A percentile compares a stretch with the other conserved stretches of the same genome.
Conservation (phyloP, 2,329 filamentous ascomycete species). For the Plenodomus lindquistii region DNA sequence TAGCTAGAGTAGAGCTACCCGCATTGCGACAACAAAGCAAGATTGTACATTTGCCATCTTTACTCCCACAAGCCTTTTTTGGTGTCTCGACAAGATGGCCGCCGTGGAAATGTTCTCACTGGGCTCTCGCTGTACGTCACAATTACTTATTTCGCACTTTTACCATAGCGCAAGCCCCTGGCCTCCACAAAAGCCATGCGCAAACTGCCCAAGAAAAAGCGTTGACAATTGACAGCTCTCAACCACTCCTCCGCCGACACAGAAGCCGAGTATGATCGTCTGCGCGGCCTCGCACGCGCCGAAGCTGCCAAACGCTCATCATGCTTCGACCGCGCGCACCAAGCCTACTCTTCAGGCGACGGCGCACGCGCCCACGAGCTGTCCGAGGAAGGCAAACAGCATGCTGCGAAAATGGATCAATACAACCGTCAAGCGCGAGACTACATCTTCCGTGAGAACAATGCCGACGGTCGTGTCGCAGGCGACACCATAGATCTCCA, state of each 20-base stretch:
- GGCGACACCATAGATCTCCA: slow-evolving; percentile 91
- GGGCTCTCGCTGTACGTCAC: slow-evolving; percentile 41
- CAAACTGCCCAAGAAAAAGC: neutral
- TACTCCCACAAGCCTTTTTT: slow-evolving; percentile 1
- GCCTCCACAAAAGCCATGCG: neutral
- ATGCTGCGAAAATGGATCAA: slow-evolving; percentile 80
- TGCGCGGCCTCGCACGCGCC: slow-evolving; percentile 79
- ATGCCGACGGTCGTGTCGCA: slow-evolving; percentile 72
- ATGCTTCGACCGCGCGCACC: slow-evolving; percentile 70
- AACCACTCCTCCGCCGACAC: slow-evolving; percentile 40
- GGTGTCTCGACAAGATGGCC: slow-evolving; percentile 25
- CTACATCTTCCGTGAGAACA: slow-evolving; percentile 95
- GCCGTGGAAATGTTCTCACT: slow-evolving; percentile 41
- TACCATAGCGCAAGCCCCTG: neutral
- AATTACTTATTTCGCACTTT: neutral
- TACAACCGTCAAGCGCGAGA: slow-evolving; percentile 92
- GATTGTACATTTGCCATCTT: slow-evolving; percentile 3
- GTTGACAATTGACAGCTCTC: slow-evolving; percentile 29
- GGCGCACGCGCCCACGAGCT: slow-evolving; percentile 81
- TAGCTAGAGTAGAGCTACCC: slow-evolving; percentile 2
- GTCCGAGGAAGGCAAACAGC: slow-evolving; percentile 81
- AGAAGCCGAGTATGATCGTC: slow-evolving; percentile 89
- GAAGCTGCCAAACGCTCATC: slow-evolving; percentile 78
- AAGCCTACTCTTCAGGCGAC: slow-evolving; percentile 83
- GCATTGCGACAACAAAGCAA: slow-evolving; percentile 19